Base-by-base conservation (phyloP, 73 alveolate species). In the Symbiodinium pilosum region DNA sequence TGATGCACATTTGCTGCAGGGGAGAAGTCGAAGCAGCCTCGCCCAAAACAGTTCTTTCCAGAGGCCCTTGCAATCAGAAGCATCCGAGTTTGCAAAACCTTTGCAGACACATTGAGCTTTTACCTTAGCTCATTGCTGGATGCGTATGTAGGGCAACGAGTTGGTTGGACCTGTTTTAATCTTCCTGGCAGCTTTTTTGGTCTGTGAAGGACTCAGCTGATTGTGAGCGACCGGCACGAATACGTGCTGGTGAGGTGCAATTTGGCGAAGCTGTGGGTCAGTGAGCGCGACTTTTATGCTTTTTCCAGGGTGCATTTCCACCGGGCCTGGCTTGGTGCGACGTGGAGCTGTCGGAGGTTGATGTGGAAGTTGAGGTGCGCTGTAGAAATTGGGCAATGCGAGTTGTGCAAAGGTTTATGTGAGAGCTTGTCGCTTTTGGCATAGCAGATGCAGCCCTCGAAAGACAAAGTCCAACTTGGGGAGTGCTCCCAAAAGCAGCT, bases 241-340 rank as follows among this genome's bases (percentile, higher is more conserved):
- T 64, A 9, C 30, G 30, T 2, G 41, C 81, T 28, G 38, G 81
- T 64, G 81, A 64, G 81, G 81, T 64, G 38, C 81, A 34, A 64
- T 26, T n/a, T 54, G 20, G 32, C 26, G 73, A 30, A 12, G 26
- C 32, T 16, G 2, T 16, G 73, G 8, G 64, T 16, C 64, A n/a
- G 8, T 47, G 64, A 47, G 64, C 73, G 73, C 73, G 12, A 6
- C 26, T n/a, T 54, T n/a, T n/a, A n/a, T n/a, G n/a, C 26, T 30
- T 20, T 56, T 56, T 20, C 38, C 16, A 64, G 81, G 81, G 81
- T 14, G 81, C 41, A 38, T 64, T 64, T 38, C 81, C 81, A 28
- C 81, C 81, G 20, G 81, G 81, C 81, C 81, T 26, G 24, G 81
- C 81, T n/a, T 64, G 81, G 81, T 24, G 81, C 81, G 81, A 64